Evolutionary conservation across 805 yeast genomes (phyloP).

Genomic region (Wickerhamiella brachini): DNA sequence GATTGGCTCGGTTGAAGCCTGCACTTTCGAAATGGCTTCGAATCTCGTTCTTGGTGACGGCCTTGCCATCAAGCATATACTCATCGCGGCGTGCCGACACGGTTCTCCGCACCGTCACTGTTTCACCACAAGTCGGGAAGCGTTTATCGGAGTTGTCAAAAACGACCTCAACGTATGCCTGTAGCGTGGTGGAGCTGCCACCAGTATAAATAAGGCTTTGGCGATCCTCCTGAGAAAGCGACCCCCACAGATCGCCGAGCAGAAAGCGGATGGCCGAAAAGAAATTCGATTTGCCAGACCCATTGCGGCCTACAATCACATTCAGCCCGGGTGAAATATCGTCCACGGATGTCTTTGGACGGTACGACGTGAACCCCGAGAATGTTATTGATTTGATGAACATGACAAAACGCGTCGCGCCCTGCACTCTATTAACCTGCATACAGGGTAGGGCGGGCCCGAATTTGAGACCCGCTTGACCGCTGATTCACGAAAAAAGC

Average conservation of each 20-base stretch:
- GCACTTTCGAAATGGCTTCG: slow-evolving; percentile 72
- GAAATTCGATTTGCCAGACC: slow-evolving; percentile 81
- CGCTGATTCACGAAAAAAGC: no score
- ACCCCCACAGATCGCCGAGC: slow-evolving; percentile 62
- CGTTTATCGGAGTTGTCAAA: slow-evolving; percentile 72
- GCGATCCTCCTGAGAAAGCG: slow-evolving; percentile 52
- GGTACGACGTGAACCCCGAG: slow-evolving; percentile 89
- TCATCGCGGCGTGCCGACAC: slow-evolving; percentile 78
- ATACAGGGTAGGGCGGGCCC: background rate
- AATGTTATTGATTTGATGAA: slow-evolving; percentile 37
- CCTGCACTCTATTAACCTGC: background rate
- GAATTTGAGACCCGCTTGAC: no score
- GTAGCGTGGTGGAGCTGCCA: slow-evolving; percentile 60
- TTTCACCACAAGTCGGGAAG: slow-evolving; percentile 53
- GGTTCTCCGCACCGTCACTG: slow-evolving; percentile 63
- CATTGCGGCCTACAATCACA: slow-evolving; percentile 39
- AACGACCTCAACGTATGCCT: slow-evolving; percentile 82
- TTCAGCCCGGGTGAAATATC: slow-evolving; percentile 67
- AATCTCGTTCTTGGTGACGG: slow-evolving; percentile 68
- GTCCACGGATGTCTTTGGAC: slow-evolving; percentile 66
- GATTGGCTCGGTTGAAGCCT: slow-evolving; percentile 81
- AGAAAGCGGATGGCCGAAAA: slow-evolving; percentile 93
- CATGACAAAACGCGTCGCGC: slow-evolving; percentile 7
- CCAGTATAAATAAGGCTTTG: slow-evolving; percentile 84
- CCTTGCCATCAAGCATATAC: slow-evolving; percentile 66